Percentiles rank a stretch among this genome's conserved stretches.
Evolutionary conservation across 2,329 filamentous ascomycete genomes (phyloP).

Genomic region (Xylaria sp.): DNA sequence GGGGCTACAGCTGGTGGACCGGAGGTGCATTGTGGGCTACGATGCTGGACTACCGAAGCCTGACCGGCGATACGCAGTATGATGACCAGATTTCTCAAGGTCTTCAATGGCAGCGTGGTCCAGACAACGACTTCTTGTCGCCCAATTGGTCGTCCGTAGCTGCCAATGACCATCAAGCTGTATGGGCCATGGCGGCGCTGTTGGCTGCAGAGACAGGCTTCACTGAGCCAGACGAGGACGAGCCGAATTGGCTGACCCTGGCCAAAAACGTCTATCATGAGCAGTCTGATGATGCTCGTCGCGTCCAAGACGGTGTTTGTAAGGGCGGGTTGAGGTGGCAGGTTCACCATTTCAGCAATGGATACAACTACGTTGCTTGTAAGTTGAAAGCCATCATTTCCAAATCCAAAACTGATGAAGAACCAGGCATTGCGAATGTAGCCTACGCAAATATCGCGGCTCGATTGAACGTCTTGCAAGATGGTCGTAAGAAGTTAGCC

Average conservation of each 20-base stretch:
- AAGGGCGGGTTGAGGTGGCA: constrained; percentile 61
- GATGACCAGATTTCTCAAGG: constrained; percentile 42
- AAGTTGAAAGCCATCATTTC: not conserved
- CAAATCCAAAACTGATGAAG: not conserved
- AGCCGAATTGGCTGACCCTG: constrained; percentile 54
- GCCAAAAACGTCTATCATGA: constrained; percentile 59
- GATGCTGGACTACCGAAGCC: constrained; percentile 49
- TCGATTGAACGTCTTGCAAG: constrained; percentile 54
- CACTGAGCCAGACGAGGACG: constrained; percentile 41
- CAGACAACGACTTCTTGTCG: constrained; percentile 40
- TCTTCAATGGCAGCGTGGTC: constrained; percentile 40
- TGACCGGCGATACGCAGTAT: constrained; percentile 46
- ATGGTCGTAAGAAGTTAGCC: constrained; percentile 53
- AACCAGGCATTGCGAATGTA: constrained; percentile 37
- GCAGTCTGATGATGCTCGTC: constrained; percentile 40
- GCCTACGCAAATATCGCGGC: constrained; percentile 46
- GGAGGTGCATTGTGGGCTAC: constrained; percentile 45
- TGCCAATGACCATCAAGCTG: constrained; percentile 52
- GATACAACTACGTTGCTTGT: constrained; percentile 42
- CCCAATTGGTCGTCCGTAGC: constrained; percentile 31
- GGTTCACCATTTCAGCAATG: constrained; percentile 52
- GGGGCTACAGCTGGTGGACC: constrained; percentile 34
- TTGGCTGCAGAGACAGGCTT: constrained; percentile 56
- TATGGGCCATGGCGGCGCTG: constrained; percentile 60
- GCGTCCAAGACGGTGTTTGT: constrained; percentile 47